These are phyloP conservation scores for Leucocoprinus leucothites DNA, from an alignment of 768 basidiomycete genomes.

Conservation along the genomic window DNA sequence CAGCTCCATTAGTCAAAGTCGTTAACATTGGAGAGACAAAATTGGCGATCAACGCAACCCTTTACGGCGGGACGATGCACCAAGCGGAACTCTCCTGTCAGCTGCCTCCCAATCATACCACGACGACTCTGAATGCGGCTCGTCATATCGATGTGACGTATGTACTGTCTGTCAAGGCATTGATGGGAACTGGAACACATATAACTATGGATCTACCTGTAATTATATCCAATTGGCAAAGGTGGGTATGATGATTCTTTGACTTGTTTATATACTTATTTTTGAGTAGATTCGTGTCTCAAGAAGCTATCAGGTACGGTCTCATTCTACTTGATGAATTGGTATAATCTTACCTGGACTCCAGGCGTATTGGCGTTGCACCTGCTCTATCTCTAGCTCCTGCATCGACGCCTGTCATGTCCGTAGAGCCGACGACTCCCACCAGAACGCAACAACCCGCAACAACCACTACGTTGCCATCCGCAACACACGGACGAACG, in stretches of 20 bases:
- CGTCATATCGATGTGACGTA: constrained; percentile 87
- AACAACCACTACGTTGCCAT: constrained; percentile 9
- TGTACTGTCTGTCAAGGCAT: constrained; percentile 70
- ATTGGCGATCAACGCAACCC: constrained; percentile 64
- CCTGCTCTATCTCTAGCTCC: constrained; percentile 43
- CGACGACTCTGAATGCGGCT: constrained; percentile 78
- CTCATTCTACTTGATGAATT: constrained; percentile 23
- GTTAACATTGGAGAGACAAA: constrained; percentile 66
- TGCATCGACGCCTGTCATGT: constrained; percentile 9
- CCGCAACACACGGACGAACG: background rate
- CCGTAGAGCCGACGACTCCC: background rate
- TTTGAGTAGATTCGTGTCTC: constrained; percentile 59
- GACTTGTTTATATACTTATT: constrained; percentile 4
- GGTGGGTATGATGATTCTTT: constrained; percentile 40
- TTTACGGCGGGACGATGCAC: constrained; percentile 71
- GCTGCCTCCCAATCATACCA: constrained; percentile 71
- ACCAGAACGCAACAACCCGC: constrained; percentile 2
- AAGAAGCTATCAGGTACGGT: constrained; percentile 58
- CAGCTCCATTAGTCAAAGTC: constrained; percentile 52
- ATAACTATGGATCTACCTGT: constrained; percentile 74
- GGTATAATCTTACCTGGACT: background rate
- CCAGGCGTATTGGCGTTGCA: constrained; percentile 46
- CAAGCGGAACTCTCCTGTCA: constrained; percentile 70
- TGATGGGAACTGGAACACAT: constrained; percentile 64
- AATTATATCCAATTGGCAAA: constrained; percentile 83